Evolutionary conservation across 805 yeast species (phyloP).

Genomic region (Metschnikowia matae): DNA sequence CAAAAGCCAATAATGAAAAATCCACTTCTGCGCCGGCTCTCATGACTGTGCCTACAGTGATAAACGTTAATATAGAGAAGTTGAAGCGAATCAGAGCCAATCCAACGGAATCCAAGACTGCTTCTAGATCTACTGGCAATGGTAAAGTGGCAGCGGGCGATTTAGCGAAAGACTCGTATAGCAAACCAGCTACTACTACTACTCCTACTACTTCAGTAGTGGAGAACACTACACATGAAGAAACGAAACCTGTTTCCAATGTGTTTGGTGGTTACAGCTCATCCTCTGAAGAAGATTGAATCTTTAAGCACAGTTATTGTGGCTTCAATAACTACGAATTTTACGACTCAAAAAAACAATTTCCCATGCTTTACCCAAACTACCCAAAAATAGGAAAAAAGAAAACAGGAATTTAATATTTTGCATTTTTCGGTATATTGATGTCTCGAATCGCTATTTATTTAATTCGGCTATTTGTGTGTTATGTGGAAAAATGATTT

Average conservation of each 20-base stretch:
- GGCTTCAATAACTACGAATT: neutral
- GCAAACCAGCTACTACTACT: neutral
- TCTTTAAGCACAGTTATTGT: neutral
- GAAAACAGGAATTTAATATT: neutral
- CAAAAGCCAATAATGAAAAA: neutral
- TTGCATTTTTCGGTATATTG: neutral
- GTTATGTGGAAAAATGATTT: too few relatives aligned
- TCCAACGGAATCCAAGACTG: neutral
- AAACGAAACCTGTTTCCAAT: neutral
- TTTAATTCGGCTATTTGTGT: too few relatives aligned
- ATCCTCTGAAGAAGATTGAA: neutral
- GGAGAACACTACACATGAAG: neutral
- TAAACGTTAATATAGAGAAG: slow-evolving; percentile 2
- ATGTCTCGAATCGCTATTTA: too few relatives aligned
- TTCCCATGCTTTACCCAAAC: too few relatives aligned
- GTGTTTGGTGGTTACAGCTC: neutral
- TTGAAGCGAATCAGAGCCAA: neutral
- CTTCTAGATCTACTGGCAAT: neutral
- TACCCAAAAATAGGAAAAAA: too few relatives aligned
- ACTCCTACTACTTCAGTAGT: neutral
- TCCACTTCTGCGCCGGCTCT: neutral
- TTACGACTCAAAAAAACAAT: too few relatives aligned
- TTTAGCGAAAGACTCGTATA: neutral
- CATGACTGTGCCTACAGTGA: slow-evolving; percentile 5
- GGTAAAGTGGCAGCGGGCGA: neutral